These are phyloP conservation scores for Artemisia tridentata DNA, from an alignment of 129 eudicot species.

Conservation along the genomic window DNA sequence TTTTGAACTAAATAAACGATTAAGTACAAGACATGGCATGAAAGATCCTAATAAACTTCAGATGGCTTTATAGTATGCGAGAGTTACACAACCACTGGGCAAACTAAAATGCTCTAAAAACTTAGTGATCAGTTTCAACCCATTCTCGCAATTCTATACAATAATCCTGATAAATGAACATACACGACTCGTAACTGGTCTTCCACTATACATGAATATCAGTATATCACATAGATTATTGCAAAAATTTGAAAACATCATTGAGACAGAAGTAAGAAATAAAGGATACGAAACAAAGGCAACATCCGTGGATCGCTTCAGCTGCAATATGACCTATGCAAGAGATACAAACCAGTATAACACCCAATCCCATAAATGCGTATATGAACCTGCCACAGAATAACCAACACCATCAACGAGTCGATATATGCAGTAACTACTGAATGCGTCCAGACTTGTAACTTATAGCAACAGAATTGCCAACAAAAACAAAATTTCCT, in stretches of 20 bases:
- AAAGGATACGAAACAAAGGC: constrained; percentile 95
- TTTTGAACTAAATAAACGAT: constrained; percentile 5
- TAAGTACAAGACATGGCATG: background rate
- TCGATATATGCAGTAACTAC: background rate
- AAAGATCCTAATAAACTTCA: background rate
- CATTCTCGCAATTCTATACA: background rate
- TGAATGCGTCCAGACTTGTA: too few relatives aligned
- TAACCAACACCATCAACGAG: background rate
- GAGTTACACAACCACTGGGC: constrained; percentile 1
- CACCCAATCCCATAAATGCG: constrained; percentile 78
- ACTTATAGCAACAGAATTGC: too few relatives aligned
- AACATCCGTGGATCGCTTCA: constrained; percentile 77
- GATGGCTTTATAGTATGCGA: background rate
- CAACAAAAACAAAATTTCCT: too few relatives aligned
- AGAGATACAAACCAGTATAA: constrained; percentile 61
- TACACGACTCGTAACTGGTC: background rate
- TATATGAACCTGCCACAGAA: constrained; percentile 78
- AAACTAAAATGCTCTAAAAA: background rate
- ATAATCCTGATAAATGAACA: too few relatives aligned
- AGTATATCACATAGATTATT: background rate
- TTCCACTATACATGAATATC: background rate
- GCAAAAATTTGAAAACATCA: background rate
- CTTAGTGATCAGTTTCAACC: background rate
- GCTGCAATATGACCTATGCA: constrained; percentile 87
- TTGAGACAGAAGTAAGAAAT: background rate